Percentiles rank a stretch among this genome's conserved stretches.
phyloP scores from a whole-genome alignment of 192 early-diverging fungal genomes.

The Spinellus fusiger region DNA sequence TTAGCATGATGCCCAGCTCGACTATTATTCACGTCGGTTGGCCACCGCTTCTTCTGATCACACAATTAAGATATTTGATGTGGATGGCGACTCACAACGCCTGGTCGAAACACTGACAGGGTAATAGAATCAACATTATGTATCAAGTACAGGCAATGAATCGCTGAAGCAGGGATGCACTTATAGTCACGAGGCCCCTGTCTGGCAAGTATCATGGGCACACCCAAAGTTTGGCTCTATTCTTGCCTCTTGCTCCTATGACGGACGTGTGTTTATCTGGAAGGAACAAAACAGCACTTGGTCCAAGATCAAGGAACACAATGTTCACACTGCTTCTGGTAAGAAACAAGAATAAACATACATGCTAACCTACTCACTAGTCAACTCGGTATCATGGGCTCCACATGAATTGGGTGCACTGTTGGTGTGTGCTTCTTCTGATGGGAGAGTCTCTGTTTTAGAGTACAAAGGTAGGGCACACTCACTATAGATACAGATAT shows the following conservation, averaged over 20 bases:
- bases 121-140: slow-evolving; percentile 35
- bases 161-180: slow-evolving; percentile 1
- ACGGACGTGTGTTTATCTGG: slow-evolving; percentile 94
- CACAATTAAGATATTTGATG: slow-evolving; percentile 89
- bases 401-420: slow-evolving; percentile 94
- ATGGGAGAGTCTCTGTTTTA: slow-evolving; percentile 90
- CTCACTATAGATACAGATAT: no score
- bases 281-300: slow-evolving; percentile 82
- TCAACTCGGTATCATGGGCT: slow-evolving; percentile 95
- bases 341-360: slow-evolving; percentile 8
- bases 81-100: slow-evolving; percentile 66
- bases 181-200: slow-evolving; percentile 88
- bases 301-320: slow-evolving; percentile 82
- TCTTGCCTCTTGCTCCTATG: slow-evolving; percentile 94
- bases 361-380: slow-evolving; percentile 33
- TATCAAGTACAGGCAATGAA: neutral
- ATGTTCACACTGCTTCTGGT: slow-evolving; percentile 86
- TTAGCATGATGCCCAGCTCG: slow-evolving; percentile 59
- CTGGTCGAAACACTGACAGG: slow-evolving; percentile 66
- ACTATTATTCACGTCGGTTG: slow-evolving; percentile 76
- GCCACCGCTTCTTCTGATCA: slow-evolving; percentile 98
- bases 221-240: slow-evolving; percentile 97
- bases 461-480: slow-evolving; percentile 76
- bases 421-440: slow-evolving; percentile 89
- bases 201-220: slow-evolving; percentile 99